These are phyloP conservation scores for Trametopsis cervina DNA, from an alignment of 768 basidiomycete species.

Conservation along the genomic window DNA sequence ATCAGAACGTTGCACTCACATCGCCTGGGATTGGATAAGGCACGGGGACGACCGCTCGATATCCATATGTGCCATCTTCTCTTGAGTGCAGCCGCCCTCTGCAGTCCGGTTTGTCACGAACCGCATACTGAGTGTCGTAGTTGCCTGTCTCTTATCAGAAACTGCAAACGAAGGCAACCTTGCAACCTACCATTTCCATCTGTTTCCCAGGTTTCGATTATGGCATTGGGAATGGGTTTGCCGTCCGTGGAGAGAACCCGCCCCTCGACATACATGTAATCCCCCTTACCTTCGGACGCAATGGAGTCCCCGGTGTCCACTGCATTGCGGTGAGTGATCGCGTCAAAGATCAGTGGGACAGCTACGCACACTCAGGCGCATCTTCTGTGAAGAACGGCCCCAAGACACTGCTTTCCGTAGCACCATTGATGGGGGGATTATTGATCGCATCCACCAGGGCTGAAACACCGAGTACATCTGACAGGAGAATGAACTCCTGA, in stretches of 20 bases:
- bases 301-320: slow-evolving; percentile 68
- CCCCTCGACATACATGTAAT: slow-evolving; percentile 79
- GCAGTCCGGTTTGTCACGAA: slow-evolving; percentile 59
- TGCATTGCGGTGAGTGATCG: slow-evolving; percentile 26
- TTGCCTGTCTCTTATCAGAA: slow-evolving; percentile 13
- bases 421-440: slow-evolving; percentile 52
- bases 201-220: slow-evolving; percentile 83
- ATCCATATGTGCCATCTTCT: slow-evolving; percentile 60
- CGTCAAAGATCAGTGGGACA: background rate
- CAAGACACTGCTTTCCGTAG: slow-evolving; percentile 70
- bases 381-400: slow-evolving; percentile 83
- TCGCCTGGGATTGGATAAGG: slow-evolving; percentile 76
- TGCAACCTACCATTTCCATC: slow-evolving; percentile 47
- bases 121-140: slow-evolving; percentile 47
- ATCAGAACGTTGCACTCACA: slow-evolving; percentile 25
- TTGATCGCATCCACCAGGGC: slow-evolving; percentile 71
- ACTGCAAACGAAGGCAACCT: background rate
- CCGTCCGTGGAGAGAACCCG: slow-evolving; percentile 53
- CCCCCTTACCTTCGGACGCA: slow-evolving; percentile 82
- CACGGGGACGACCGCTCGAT: slow-evolving; percentile 64
- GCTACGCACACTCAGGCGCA: slow-evolving; percentile 53
- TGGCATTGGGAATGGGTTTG: slow-evolving; percentile 53
- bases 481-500: slow-evolving; percentile 79
- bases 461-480: slow-evolving; percentile 74
- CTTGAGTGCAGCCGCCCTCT: slow-evolving; percentile 56